Conservation (phyloP, 1,284 basidiomycete species). For the Cryptococcus neoformans region DNA sequence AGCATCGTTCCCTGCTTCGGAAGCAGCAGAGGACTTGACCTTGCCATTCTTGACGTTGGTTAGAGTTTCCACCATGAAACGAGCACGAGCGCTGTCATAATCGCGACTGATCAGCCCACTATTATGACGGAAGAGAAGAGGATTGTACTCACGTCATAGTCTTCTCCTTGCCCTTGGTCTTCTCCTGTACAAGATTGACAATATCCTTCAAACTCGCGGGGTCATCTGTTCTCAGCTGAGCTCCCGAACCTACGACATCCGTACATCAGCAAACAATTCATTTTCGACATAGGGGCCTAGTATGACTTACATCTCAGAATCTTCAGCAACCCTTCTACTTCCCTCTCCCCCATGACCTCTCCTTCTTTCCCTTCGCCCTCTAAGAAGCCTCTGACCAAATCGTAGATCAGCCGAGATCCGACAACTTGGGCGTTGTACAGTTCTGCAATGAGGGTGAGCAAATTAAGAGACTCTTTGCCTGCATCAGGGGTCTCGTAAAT, state of each 20-base stretch:
- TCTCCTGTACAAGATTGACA: constrained; percentile 64
- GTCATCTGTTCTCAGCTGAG: constrained; percentile 72
- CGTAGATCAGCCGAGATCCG: constrained; percentile 82
- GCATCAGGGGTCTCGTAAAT: constrained; percentile 41
- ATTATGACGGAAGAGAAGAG: background rate
- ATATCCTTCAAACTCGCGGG: constrained; percentile 56
- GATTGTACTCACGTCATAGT: constrained; percentile 57
- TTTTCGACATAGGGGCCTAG: background rate
- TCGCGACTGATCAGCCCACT: background rate
- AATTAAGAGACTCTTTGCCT: constrained; percentile 85
- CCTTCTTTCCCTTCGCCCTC: constrained; percentile 49
- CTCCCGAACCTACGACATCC: constrained; percentile 64
- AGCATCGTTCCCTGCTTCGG: constrained; percentile 63
- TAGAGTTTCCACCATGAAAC: constrained; percentile 91
- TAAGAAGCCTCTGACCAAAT: constrained; percentile 78
- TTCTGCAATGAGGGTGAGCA: constrained; percentile 83
- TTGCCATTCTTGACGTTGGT: constrained; percentile 89
- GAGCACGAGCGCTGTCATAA: constrained; percentile 52
- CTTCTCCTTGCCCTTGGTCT: constrained; percentile 59
- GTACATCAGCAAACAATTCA: background rate
- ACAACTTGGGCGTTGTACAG: constrained; percentile 95
- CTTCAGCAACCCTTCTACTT: constrained; percentile 84
- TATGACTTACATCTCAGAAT: constrained; percentile 69
- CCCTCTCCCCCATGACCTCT: constrained; percentile 62
- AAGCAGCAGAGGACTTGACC: constrained; percentile 60